Percentiles rank a stretch among this genome's conserved stretches.
Evolutionary conservation across 2,329 filamentous ascomycete genomes (phyloP).

Genomic region (Sporothrix globosa): DNA sequence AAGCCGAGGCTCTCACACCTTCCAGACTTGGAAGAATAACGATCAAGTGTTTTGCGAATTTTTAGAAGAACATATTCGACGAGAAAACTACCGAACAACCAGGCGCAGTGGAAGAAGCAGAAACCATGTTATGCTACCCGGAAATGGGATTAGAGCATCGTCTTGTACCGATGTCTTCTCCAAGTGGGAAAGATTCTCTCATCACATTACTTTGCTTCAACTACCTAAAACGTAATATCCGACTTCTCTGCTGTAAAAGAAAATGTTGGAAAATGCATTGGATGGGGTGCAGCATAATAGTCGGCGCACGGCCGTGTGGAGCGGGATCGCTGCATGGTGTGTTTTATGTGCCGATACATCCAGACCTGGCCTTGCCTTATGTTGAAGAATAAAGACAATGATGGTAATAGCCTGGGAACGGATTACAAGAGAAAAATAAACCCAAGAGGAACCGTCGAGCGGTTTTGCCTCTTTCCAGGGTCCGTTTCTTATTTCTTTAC

Average conservation of each 20-base stretch:
- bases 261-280: neutral
- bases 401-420: constrained; percentile 9
- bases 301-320: constrained; percentile 13
- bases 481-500: constrained; percentile 9
- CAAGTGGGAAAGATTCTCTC: neutral
- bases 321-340: constrained; percentile 20
- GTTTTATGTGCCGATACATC: neutral
- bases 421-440: neutral
- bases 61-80: neutral
- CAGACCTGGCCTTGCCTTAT: neutral
- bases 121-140: neutral
- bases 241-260: too few relatives aligned
- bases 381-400: neutral
- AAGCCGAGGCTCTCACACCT: too few relatives aligned
- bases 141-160: neutral
- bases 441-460: neutral
- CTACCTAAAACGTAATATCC: too few relatives aligned
- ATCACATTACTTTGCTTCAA: too few relatives aligned
- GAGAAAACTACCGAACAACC: neutral
- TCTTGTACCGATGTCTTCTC: neutral
- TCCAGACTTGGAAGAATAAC: neutral
- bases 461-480: constrained; percentile 26
- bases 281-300: neutral
- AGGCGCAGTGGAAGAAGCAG: neutral
- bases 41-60: constrained; percentile 5